phyloP scores from a whole-genome alignment of 2,329 filamentous ascomycete species.

The Rhinocladiella similis region DNA sequence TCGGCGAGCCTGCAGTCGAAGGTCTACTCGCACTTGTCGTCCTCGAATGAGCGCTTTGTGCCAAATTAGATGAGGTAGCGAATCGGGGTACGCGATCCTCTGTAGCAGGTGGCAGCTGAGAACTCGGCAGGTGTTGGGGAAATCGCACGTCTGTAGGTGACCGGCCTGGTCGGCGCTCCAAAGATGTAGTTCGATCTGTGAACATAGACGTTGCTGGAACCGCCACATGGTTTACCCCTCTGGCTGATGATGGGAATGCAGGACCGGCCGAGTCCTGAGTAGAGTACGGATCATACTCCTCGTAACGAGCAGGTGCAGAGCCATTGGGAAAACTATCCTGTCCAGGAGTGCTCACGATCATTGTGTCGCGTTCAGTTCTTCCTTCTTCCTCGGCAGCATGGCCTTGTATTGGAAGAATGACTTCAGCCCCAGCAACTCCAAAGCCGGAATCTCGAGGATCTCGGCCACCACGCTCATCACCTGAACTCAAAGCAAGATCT shows the following conservation, averaged over 20 bases:
- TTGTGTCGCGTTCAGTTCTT: background rate
- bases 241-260: background rate
- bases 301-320: background rate
- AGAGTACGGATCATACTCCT: background rate
- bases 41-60: conserved; percentile 16
- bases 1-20: conserved; percentile 20
- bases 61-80: conserved; percentile 10
- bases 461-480: conserved; percentile 3
- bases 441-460: conserved; percentile 21
- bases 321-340: background rate
- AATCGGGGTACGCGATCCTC: conserved; percentile 11
- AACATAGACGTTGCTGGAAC: conserved; percentile 10
- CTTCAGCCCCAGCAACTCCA: conserved; percentile 12
- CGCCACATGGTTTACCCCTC: background rate
- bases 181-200: conserved; percentile 12
- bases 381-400: background rate
- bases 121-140: conserved; percentile 11
- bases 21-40: conserved; percentile 19
- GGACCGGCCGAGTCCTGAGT: conserved; percentile 1
- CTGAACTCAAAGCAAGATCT: conserved; percentile 15
- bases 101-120: background rate
- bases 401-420: conserved; percentile 2
- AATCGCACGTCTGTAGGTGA: conserved; percentile 7
- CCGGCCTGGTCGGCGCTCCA: conserved; percentile 6
- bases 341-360: background rate